Evolutionary conservation across 1,284 basidiomycete species (phyloP), one percentile per base, ranked within the genome.

Genomic region (Pyrrhoderma noxium): DNA sequence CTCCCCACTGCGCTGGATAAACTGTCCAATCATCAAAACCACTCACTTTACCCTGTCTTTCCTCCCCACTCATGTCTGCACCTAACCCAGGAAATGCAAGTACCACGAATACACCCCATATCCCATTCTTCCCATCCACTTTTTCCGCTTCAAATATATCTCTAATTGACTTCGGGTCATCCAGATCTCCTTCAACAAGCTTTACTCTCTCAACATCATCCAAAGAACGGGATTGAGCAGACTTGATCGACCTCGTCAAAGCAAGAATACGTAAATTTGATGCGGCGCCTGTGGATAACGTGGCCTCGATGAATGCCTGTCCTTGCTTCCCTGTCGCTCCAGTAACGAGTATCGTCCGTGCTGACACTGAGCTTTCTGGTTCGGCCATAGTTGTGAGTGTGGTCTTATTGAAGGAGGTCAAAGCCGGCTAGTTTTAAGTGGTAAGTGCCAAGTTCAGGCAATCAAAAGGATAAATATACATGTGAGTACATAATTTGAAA

Each of bases 241-340:
- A n/a, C n/a, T n/a, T n/a, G n/a, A n/a, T n/a, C n/a, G 68, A 68
- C 13, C 72, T 67, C 8, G 72, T 73, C 38, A 75, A 55, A 8
- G 70, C 72, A 21, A 69, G 59, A 37, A 71, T 55, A 40, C 61
- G 67, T 55, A 72, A 31, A 11, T 31, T 11, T 11, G 27, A 31
- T 31, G 27, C 27, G 44, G 38, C 55, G 25, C 57, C 48, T 11
- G 53, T 16, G 7, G 55, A 54, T 22, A 61, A 60, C n/a, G 69
- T 56, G 37, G 68, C 59, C 16, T 57, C 51, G 34, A 72, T 61
- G 22, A 72, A 58, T 3, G 68, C 60, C 27, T 61, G 56, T 23
- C 72, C 72, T 62, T 74, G 72, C 55, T 68, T 68, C n/a, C 72
- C 72, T 2, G 73, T 73, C 8, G 71, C 71, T 11, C 72, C 27